Evolutionary conservation across 768 basidiomycete genomes (phyloP).

Genomic region (Leccinellum luteum): DNA sequence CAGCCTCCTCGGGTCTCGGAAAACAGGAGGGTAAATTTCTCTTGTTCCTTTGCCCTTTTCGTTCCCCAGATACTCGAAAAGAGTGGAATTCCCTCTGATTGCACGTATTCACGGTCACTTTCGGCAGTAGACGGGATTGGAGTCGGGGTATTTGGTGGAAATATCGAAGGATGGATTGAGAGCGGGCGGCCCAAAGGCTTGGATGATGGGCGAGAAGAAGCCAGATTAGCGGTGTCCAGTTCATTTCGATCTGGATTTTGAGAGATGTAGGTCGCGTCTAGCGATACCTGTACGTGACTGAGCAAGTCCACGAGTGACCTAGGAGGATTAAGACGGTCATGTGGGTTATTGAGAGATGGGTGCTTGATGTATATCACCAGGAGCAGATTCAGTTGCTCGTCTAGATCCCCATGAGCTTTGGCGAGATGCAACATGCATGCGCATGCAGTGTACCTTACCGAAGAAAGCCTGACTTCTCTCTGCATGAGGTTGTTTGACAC

Average conservation of each 20-base stretch:
- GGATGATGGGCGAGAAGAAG: constrained; percentile 56
- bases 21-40: constrained; percentile 67
- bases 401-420: constrained; percentile 33
- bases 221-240: constrained; percentile 38
- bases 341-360: constrained; percentile 32
- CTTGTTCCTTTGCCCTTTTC: constrained; percentile 47
- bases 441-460: constrained; percentile 44
- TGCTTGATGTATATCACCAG: constrained; percentile 37
- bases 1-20: constrained; percentile 58
- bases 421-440: constrained; percentile 1
- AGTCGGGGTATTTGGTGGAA: constrained; percentile 81
- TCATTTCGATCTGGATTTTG: constrained; percentile 37
- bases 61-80: constrained; percentile 71
- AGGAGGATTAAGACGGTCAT: constrained; percentile 29
- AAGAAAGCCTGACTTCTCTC: constrained; percentile 74
- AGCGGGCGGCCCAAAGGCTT: constrained; percentile 34
- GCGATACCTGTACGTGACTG: constrained; percentile 68
- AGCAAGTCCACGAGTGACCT: constrained; percentile 54
- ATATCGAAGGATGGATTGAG: constrained; percentile 58
- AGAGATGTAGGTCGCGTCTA: constrained; percentile 81
- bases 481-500: constrained; percentile 38
- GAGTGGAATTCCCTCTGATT: constrained; percentile 73
- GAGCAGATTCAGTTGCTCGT: constrained; percentile 54
- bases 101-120: constrained; percentile 72
- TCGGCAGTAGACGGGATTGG: constrained; percentile 75